Evolutionary conservation across 108 stramenopile species (phyloP).

Genomic region (Cyclotella sp.): DNA sequence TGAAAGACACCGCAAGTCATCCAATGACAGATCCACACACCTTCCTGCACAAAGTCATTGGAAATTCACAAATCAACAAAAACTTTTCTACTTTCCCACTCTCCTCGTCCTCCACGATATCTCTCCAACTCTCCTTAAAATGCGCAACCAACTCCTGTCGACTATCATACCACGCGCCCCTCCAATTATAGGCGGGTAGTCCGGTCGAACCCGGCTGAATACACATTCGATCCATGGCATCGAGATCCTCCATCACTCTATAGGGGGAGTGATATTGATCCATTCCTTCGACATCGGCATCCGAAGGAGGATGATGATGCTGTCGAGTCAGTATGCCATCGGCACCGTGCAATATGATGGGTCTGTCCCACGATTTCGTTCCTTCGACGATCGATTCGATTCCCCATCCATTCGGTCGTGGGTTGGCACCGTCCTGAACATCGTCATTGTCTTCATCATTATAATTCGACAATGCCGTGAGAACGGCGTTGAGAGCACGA

Average conservation of each 20-base stretch:
- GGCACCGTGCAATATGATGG: slow-evolving; percentile 70
- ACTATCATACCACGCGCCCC: slow-evolving; percentile 63
- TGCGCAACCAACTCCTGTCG: slow-evolving; percentile 62
- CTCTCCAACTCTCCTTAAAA: slow-evolving; percentile 60
- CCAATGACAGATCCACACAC: slow-evolving; percentile 22
- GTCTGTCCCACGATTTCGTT: slow-evolving; percentile 56
- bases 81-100: slow-evolving; percentile 60
- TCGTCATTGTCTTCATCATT: slow-evolving; percentile 56
- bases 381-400: slow-evolving; percentile 51
- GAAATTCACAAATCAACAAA: slow-evolving; percentile 76
- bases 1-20: neutral
- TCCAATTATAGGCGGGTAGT: slow-evolving; percentile 61
- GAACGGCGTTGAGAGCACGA: slow-evolving; percentile 52
- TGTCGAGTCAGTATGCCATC: slow-evolving; percentile 66
- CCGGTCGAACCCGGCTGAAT: slow-evolving; percentile 55
- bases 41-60: slow-evolving; percentile 79
- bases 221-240: slow-evolving; percentile 35
- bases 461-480: slow-evolving; percentile 83
- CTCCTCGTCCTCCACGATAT: slow-evolving; percentile 73
- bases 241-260: slow-evolving; percentile 65
- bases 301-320: slow-evolving; percentile 20
- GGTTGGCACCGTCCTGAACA: slow-evolving; percentile 3
- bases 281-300: slow-evolving; percentile 10
- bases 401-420: slow-evolving; percentile 39
- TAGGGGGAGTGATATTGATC: slow-evolving; percentile 45